A percentile compares a stretch with the other conserved stretches of the same genome.
phyloP scores from a whole-genome alignment of 2,329 filamentous ascomycete genomes.

The Alternaria atra region DNA sequence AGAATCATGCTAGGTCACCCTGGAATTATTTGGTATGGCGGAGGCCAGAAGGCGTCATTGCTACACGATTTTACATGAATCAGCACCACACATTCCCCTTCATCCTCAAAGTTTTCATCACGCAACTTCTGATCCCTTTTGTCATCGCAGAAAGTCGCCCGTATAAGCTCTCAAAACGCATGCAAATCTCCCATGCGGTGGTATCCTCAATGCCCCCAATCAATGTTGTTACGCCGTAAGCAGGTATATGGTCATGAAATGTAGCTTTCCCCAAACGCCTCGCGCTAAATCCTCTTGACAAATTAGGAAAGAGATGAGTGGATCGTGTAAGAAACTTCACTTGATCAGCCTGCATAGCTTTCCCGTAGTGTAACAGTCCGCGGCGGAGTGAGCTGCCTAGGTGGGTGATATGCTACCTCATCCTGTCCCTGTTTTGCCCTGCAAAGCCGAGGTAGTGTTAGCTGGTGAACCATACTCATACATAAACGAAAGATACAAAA shows the following conservation, averaged over 20 bases:
- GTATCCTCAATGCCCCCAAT: conserved; percentile 27
- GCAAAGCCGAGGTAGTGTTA: conserved; percentile 30
- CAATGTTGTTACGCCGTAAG: conserved; percentile 19
- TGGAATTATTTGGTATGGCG: background rate
- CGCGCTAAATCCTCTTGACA: conserved; percentile 29
- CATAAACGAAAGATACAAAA: conserved; percentile 23
- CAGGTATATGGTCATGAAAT: conserved; percentile 24
- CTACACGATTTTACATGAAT: conserved; percentile 4
- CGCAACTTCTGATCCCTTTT: background rate
- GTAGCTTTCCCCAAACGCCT: conserved; percentile 25
- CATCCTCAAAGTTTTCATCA: background rate
- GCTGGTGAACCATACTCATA: conserved; percentile 29
- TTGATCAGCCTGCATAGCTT: conserved; percentile 2
- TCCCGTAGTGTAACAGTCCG: background rate
- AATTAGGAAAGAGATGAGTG: conserved; percentile 17
- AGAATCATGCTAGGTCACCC: background rate
- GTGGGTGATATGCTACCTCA: conserved; percentile 5
- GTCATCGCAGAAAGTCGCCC: background rate
- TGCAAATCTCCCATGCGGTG: conserved; percentile 22
- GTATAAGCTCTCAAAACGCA: conserved; percentile 2
- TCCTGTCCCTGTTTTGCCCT: conserved; percentile 47
- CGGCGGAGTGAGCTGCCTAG: conserved; percentile 1
- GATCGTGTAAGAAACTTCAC: conserved; percentile 12
- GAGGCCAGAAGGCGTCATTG: background rate
- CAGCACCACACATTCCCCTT: background rate